Base-by-base conservation (phyloP, 768 basidiomycete species). In the Mycena sanguinolenta region DNA sequence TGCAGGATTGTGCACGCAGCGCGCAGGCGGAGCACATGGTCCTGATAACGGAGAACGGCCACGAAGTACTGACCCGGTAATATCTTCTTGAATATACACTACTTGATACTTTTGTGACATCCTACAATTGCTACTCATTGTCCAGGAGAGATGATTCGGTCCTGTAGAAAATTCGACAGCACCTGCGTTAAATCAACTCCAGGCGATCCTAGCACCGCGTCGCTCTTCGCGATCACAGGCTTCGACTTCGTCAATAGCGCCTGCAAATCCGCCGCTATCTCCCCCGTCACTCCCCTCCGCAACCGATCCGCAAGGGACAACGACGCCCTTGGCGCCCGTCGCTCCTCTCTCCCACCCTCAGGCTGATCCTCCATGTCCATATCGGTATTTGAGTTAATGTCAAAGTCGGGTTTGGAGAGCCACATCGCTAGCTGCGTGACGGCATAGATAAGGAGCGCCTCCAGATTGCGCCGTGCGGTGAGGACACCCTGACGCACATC, bases 11-110 rank as follows among this genome's bases (percentile, higher is more conserved):
- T 58, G 93, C 92, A 1, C 86, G 95, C 30, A 88, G 90, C 62
- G 95, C 95, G 3, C 95, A 96, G 79, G 92, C 91, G 19, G 95
- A 98, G 77, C 95, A 97, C 78, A 96, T 91, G 88, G 82, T 98
- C 9, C 82, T 96, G 32, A 93, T 97, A 63, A 96, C 95, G 1
- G 86, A 95, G 38, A 80, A 77, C 8, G 94, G 94, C 0, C 90
- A 84, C n/a, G 94, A 96, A 3, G 88, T 97, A 7, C 83, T 97
- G 36, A 97, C 96, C 30, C 72, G 70, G 60, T 85, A 70, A 46
- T 46, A 60, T 19, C 14, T 17, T 42, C 14, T 19, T n/a, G n/a
- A n/a, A 42, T 6, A 36, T 70, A 71, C 63, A 67, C 34, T n/a
- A n/a, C n/a, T n/a, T 74, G 61, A 65, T 68, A 74, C 72, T 73